Conservation (phyloP, 2,329 filamentous ascomycete genomes). For the Beauveria brongniartii region DNA sequence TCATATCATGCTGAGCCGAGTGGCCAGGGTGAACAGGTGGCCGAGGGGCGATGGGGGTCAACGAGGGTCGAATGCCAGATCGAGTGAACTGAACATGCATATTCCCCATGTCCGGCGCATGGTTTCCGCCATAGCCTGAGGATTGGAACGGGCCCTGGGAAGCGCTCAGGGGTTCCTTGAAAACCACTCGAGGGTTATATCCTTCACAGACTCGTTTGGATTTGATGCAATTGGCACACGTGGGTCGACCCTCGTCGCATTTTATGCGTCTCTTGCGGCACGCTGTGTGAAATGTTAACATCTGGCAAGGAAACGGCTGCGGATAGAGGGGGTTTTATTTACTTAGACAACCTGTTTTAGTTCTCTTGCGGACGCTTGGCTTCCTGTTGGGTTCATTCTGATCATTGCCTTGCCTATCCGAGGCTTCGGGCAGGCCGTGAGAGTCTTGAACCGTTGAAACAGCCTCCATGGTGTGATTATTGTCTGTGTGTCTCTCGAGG, state of each 20-base stretch:
- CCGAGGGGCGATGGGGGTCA: constrained; percentile 36
- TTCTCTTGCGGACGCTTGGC: constrained; percentile 55
- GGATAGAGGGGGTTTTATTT: constrained; percentile 25
- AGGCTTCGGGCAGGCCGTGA: constrained; percentile 17
- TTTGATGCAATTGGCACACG: constrained; percentile 77
- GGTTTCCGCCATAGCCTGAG: constrained; percentile 5
- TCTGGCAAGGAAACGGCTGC: neutral
- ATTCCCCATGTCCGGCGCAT: constrained; percentile 22
- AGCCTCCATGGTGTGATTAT: neutral
- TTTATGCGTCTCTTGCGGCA: constrained; percentile 95
- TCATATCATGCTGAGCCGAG: neutral
- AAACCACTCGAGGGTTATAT: constrained; percentile 72
- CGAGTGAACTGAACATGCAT: constrained; percentile 4
- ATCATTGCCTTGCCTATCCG: constrained; percentile 27
- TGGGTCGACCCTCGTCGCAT: constrained; percentile 83
- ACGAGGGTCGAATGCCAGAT: constrained; percentile 17
- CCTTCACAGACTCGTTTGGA: constrained; percentile 79
- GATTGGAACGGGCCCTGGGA: constrained; percentile 5
- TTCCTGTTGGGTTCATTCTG: constrained; percentile 40
- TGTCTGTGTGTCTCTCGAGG: neutral
- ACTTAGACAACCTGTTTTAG: constrained; percentile 91
- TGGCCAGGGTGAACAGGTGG: constrained; percentile 1
- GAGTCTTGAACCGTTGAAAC: neutral
- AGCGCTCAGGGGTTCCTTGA: constrained; percentile 63
- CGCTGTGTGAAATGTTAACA: constrained; percentile 39